phyloP scores from a whole-genome alignment of 352 stramenopile genomes.

The Phytophthora rubi region DNA sequence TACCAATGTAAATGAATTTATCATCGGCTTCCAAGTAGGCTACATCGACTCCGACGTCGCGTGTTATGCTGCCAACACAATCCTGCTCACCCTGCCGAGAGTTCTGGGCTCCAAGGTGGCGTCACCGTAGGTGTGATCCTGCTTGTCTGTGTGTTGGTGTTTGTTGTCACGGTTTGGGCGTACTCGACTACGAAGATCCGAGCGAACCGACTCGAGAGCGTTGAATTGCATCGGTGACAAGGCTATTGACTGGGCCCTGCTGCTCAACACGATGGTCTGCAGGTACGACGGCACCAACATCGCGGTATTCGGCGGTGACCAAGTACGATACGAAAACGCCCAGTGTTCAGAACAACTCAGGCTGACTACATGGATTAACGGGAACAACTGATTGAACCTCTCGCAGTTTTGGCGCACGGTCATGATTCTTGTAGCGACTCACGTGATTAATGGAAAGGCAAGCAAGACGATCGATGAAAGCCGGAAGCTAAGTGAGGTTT shows the following conservation, averaged over 20 bases:
- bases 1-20: no score
- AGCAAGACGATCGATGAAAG: background rate
- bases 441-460: background rate
- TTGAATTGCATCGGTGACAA: conserved; percentile 23
- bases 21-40: conserved; percentile 58
- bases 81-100: conserved; percentile 39
- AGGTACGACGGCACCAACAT: conserved; percentile 92
- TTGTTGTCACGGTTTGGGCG: conserved; percentile 63
- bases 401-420: conserved; percentile 1
- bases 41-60: conserved; percentile 44
- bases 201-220: conserved; percentile 76
- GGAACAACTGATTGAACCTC: background rate
- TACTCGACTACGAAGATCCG: conserved; percentile 86
- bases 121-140: conserved; percentile 30
- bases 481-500: background rate
- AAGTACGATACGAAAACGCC: no score
- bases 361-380: background rate
- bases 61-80: conserved; percentile 41
- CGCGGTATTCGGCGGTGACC: conserved; percentile 73
- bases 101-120: conserved; percentile 41
- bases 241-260: conserved; percentile 69
- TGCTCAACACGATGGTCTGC: conserved; percentile 94
- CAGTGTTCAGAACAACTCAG: background rate
- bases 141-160: conserved; percentile 60
- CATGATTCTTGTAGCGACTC: background rate